Percentiles rank a stretch among this genome's conserved stretches.
Conservation (phyloP, 805 yeast species). For the Jamesozyma lodderae region DNA sequence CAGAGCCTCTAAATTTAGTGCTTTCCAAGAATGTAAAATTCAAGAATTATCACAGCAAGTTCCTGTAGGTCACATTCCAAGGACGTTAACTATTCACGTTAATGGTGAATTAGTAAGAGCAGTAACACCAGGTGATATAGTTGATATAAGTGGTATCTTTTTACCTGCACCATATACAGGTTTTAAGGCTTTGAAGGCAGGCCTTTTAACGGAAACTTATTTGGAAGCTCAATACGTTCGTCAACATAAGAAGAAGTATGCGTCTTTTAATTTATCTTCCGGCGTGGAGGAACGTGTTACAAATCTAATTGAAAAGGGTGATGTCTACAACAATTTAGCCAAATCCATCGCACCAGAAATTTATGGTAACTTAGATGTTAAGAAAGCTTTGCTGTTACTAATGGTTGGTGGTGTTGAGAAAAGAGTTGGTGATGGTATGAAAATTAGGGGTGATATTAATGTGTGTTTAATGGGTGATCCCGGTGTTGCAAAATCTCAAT, state of each 20-base stretch:
- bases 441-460: slow-evolving; percentile 94
- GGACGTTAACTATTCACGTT: slow-evolving; percentile 77
- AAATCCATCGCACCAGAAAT: slow-evolving; percentile 95
- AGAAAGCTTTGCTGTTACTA: slow-evolving; percentile 76
- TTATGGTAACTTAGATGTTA: slow-evolving; percentile 87
- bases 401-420: slow-evolving; percentile 94
- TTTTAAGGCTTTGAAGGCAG: slow-evolving; percentile 84
- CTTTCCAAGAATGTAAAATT: slow-evolving; percentile 90
- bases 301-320: slow-evolving; percentile 49
- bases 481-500: slow-evolving; percentile 97
- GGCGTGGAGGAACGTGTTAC: slow-evolving; percentile 49
- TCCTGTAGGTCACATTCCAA: slow-evolving; percentile 96
- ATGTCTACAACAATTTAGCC: slow-evolving; percentile 71
- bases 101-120: slow-evolving; percentile 85
- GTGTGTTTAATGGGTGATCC: slow-evolving; percentile 98
- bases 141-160: slow-evolving; percentile 85
- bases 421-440: slow-evolving; percentile 91
- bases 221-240: slow-evolving; percentile 76
- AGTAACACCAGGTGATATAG: slow-evolving; percentile 89
- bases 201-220: slow-evolving; percentile 87
- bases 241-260: slow-evolving; percentile 87
- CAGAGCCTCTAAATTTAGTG: slow-evolving; percentile 88
- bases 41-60: slow-evolving; percentile 95
- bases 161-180: slow-evolving; percentile 96
- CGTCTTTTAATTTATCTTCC: slow-evolving; percentile 47